Evolutionary conservation across 768 basidiomycete genomes (phyloP), one percentile per base, ranked within the genome.

Genomic region (Suillus decipiens): DNA sequence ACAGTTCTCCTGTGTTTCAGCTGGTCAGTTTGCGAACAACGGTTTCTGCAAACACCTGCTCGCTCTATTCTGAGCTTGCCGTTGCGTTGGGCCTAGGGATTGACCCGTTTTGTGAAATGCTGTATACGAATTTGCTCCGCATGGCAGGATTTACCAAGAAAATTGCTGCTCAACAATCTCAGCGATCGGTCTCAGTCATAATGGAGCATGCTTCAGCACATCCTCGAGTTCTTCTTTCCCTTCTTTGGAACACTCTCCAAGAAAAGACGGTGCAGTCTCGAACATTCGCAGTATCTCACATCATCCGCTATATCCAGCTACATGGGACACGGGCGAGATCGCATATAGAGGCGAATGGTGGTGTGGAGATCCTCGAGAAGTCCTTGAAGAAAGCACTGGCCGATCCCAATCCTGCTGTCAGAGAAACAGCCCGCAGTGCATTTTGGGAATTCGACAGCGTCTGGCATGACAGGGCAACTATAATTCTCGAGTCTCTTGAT

Each of bases 141-240:
- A 90, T 99, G 92, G 87, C 92, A 34, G 88, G 87, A 9, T 88
- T 92, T 61, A 98, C 96, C 37, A 99, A 99, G 77, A 96, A 96
- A 74, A 88, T 98, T 55, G 85, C 87, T 28, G 93, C 91, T 5
- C 89, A 93, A 61, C 89, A 89, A 63, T 92, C 96, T 1, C 97
- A 98, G 73, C 79, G 82, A 2, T 81, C 86, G 1, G 83, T 93
- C 10, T 81, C 82, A 1, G 76, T 81, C n/a, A 79, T 98, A 63
- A 85, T 99, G 22, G 80, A 80, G 1, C 76, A 90, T 68, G 84
- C 88, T 2, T 88, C 92, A 3, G 80, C 86, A 54, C 89, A 88
- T 65, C 88, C 95, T 11, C 86, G 89, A 34, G 73, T 84, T 4
- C 72, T 92, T 61, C 73, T 96, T 4, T 82, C 89, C 11, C 81